phyloP scores from a whole-genome alignment of 805 yeast species.

The Ascoidea asiatica region DNA sequence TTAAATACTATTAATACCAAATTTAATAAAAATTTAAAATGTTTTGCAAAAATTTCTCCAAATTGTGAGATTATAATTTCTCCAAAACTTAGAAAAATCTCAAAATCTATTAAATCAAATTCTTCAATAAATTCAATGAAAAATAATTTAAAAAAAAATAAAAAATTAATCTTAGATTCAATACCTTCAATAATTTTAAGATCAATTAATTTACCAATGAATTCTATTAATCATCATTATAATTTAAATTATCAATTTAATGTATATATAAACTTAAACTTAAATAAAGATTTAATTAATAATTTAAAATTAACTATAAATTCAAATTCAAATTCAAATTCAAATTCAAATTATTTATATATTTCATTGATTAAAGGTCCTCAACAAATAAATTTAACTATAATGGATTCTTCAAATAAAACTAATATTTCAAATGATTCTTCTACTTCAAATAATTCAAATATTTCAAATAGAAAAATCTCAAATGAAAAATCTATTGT shows the following conservation, averaged over 20 bases:
- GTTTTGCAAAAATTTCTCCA: slow-evolving; percentile 41
- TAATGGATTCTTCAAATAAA: too few relatives aligned
- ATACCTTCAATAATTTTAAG: slow-evolving; percentile 30
- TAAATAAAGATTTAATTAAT: slow-evolving; percentile 18
- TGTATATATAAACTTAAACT: slow-evolving; percentile 31
- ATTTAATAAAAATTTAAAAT: too few relatives aligned
- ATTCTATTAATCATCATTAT: slow-evolving; percentile 16
- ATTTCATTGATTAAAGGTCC: slow-evolving; percentile 45
- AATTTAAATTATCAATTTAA: slow-evolving; percentile 19
- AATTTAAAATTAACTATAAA: too few relatives aligned
- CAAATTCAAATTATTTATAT: slow-evolving; percentile 29
- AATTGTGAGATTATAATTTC: slow-evolving; percentile 65
- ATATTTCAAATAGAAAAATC: background rate
- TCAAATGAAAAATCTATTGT: background rate
- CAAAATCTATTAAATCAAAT: slow-evolving; percentile 15
- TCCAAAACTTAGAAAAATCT: slow-evolving; percentile 34
- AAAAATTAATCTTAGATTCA: slow-evolving; percentile 10
- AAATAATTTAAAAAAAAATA: slow-evolving; percentile 9
- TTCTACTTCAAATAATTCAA: background rate
- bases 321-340: too few relatives aligned
- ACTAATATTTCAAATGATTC: background rate
- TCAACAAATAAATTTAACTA: background rate
- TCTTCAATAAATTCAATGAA: background rate
- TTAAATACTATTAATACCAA: too few relatives aligned
- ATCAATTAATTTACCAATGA: slow-evolving; percentile 45